A percentile compares a stretch with the other conserved stretches of the same genome.
Evolutionary conservation across 2,329 filamentous ascomycete genomes (phyloP).

Genomic region (Cercospora zeae-maydis): DNA sequence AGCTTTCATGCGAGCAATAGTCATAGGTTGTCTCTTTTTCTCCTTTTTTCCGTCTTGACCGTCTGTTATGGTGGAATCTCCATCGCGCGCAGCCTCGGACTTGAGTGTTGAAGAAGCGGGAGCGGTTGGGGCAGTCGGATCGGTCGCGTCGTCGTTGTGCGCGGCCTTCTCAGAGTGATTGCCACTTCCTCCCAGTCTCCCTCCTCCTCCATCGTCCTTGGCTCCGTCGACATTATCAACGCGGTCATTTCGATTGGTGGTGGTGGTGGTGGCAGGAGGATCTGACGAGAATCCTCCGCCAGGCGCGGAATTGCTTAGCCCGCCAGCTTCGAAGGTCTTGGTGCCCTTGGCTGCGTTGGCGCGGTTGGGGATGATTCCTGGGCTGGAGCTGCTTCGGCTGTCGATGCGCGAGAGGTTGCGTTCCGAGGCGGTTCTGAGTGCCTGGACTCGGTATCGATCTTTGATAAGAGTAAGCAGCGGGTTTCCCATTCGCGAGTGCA

Average conservation of each 20-base stretch:
- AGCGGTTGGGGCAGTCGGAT: conserved; percentile 22
- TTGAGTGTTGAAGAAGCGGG: conserved; percentile 41
- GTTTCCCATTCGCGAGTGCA: conserved; percentile 17
- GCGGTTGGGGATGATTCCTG: background rate
- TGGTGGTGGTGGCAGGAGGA: conserved; percentile 21
- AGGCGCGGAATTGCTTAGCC: conserved; percentile 28
- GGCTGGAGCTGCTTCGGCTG: conserved; percentile 10
- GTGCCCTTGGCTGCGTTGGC: conserved; percentile 19
- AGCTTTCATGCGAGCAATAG: conserved; percentile 48
- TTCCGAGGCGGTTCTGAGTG: conserved; percentile 14
- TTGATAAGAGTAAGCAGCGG: conserved; percentile 18
- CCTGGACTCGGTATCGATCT: conserved; percentile 17
- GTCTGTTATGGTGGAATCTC: conserved; percentile 52
- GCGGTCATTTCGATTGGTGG: conserved; percentile 6
- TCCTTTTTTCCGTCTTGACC: conserved; percentile 29
- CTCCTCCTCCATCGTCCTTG: conserved; percentile 27
- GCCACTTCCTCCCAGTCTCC: conserved; percentile 8
- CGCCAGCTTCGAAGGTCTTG: conserved; percentile 33
- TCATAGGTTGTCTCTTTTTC: conserved; percentile 43
- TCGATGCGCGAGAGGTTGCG: conserved; percentile 15
- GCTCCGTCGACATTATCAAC: conserved; percentile 29
- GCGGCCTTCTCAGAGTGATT: conserved; percentile 28
- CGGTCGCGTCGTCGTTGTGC: conserved; percentile 22
- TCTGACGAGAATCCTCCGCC: conserved; percentile 29
- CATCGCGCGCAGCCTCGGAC: conserved; percentile 50